These are phyloP conservation scores for Tylopilus sp. DNA, from an alignment of 1,284 basidiomycete species.

Conservation along the genomic window DNA sequence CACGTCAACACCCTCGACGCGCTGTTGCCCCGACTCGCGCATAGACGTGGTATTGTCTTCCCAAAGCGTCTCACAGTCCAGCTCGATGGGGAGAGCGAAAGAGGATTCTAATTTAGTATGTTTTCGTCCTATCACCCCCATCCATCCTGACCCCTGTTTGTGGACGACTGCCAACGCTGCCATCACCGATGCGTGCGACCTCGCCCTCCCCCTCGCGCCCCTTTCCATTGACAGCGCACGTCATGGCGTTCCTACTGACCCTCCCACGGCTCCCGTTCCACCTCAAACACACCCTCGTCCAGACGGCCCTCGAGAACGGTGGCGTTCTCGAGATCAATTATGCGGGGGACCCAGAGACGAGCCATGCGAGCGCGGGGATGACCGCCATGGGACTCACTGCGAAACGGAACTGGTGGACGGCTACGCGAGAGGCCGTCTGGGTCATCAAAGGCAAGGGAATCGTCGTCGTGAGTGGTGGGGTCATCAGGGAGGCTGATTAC, in stretches of 20 bases:
- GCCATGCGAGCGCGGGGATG: slow-evolving; percentile 56
- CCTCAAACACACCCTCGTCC: slow-evolving; percentile 84
- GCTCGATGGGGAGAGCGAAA: too few species aligned
- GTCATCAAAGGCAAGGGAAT: too few species aligned
- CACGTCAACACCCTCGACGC: too few species aligned
- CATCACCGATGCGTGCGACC: too few species aligned
- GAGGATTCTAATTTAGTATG: too few species aligned
- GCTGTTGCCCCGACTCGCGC: too few species aligned
- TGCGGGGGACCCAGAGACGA: slow-evolving; percentile 64
- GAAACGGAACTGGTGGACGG: slow-evolving; percentile 87
- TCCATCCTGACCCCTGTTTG: too few species aligned
- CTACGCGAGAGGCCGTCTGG: slow-evolving; percentile 47
- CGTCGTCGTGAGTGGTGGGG: slow-evolving; percentile 75
- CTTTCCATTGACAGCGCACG: slow-evolving; percentile 83
- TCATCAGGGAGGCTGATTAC: slow-evolving; percentile 65
- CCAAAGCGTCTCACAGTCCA: too few species aligned
- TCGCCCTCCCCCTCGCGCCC: slow-evolving; percentile 33
- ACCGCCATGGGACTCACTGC: slow-evolving; percentile 63
- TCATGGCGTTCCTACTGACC: slow-evolving; percentile 86
- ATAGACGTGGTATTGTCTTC: too few species aligned
- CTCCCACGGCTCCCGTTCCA: slow-evolving; percentile 83
- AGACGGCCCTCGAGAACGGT: slow-evolving; percentile 85
- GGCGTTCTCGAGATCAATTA: slow-evolving; percentile 88
- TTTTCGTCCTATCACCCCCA: too few species aligned
- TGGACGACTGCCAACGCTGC: too few species aligned